Percentiles rank a stretch among this genome's conserved stretches.
phyloP scores from a whole-genome alignment of 2,329 filamentous ascomycete species.

The Arthrinium puccinioides region DNA sequence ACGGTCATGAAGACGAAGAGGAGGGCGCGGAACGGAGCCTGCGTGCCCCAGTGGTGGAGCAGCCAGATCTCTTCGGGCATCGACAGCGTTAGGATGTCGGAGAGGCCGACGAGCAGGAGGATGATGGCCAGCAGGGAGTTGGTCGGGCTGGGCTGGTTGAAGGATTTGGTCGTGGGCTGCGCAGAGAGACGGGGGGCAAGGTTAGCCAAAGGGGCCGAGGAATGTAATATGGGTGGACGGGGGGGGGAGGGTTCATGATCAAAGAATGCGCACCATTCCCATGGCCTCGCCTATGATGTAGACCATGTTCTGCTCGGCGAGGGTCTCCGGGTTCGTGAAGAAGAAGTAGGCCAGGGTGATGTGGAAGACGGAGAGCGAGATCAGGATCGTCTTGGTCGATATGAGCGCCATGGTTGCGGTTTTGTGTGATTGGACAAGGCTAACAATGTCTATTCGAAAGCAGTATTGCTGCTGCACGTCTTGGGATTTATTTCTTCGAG shows the following conservation, averaged over 20 bases:
- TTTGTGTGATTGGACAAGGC: too few species aligned
- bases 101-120: conserved; percentile 52
- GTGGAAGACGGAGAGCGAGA: conserved; percentile 76
- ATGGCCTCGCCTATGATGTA: conserved; percentile 77
- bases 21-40: conserved; percentile 49
- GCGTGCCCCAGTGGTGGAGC: conserved; percentile 58
- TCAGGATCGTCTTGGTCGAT: conserved; percentile 73
- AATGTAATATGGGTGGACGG: background rate
- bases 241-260: background rate
- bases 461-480: too few species aligned
- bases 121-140: conserved; percentile 67
- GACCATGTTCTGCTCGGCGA: conserved; percentile 75
- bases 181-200: conserved; percentile 1
- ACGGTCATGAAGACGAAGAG: conserved; percentile 46
- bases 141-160: conserved; percentile 62
- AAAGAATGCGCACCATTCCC: conserved; percentile 61
- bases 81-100: conserved; percentile 59
- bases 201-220: conserved; percentile 3
- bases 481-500: too few species aligned
- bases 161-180: conserved; percentile 58
- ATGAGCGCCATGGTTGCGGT: conserved; percentile 64
- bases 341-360: conserved; percentile 79
- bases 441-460: too few species aligned
- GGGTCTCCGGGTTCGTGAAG: conserved; percentile 60
- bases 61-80: conserved; percentile 60